Evolutionary conservation across 225 moss, liverwort and hornwort genomes (phyloP), one percentile per base, ranked within the genome.

Genomic region (Bryum argenteum): DNA sequence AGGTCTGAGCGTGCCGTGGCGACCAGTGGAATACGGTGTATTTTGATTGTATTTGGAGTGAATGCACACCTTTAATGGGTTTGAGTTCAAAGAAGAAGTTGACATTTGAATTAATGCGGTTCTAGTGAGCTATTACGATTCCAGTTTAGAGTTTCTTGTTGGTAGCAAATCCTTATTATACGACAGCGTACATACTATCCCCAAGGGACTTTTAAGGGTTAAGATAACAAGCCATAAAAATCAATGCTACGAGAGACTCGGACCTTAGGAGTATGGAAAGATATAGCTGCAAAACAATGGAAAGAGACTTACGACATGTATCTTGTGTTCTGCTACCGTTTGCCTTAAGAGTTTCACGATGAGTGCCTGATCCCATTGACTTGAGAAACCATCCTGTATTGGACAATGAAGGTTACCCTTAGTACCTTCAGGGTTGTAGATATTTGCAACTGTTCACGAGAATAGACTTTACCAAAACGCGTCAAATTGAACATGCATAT

Each of bases 321-420:
- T 80, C 52, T 40, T 71, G 63, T 78, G 79, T 56, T 77, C 76
- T 47, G 65, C 64, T 68, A 89, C 80, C 9, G 63, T 41, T 41
- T 76, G 61, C 38, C 65, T 75, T 40, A 89, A 52, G 69, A 87
- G 69, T 51, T 84, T 78, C 65, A 84, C 67, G 42, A 89, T 78
- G 54, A 84, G 65, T 47, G 72, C 42, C 61, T 82, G 80, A 59
- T 84, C 71, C 89, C 89, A 89, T 42, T 58, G 28, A 70, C 53
- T 77, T 64, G 81, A 77, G 74, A 89, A 89, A 54, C 89, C 89
- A 78, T 89, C 89, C 89, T 89, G 80, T 28, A 51, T 41, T 45
- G 72, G 37, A 59, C n/a, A 76, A 70, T 52, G 59, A 18, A 19
- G 18, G 16, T 54, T 59, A 68, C 42, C 43, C 23, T 75, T 52